Percentiles rank a stretch among this genome's conserved stretches.
phyloP scores from a whole-genome alignment of 495 filamentous ascomycete species.

The Astrothelium subdiscretum region DNA sequence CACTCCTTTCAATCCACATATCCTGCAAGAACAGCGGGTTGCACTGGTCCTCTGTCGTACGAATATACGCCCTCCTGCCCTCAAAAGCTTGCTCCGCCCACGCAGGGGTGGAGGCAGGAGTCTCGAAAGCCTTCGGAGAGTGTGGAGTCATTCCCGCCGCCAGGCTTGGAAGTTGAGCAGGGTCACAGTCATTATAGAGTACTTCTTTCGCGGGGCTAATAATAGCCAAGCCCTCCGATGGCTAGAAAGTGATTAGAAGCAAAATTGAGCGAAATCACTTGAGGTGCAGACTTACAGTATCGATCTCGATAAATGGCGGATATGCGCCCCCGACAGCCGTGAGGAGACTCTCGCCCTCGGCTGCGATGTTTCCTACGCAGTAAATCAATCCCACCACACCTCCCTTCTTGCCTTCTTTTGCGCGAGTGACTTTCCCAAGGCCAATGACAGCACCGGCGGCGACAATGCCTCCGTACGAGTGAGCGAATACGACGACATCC shows the following conservation, averaged over 20 bases:
- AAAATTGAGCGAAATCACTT: background rate
- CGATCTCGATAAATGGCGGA: constrained; percentile 7
- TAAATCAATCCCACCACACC: constrained; percentile 37
- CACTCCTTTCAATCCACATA: constrained; percentile 6
- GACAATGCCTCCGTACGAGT: constrained; percentile 31
- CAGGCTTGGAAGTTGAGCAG: background rate
- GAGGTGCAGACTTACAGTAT: background rate
- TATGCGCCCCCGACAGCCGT: background rate
- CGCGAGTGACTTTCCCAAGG: constrained; percentile 29
- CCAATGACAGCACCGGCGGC: constrained; percentile 27
- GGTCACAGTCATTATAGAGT: constrained; percentile 13
- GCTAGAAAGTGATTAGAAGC: background rate
- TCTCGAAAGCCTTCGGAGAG: constrained; percentile 7
- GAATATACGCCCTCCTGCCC: constrained; percentile 3
- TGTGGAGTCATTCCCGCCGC: constrained; percentile 8
- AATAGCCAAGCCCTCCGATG: constrained; percentile 4
- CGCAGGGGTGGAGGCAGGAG: constrained; percentile 1
- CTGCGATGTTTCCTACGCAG: constrained; percentile 30
- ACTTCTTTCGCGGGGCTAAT: constrained; percentile 10
- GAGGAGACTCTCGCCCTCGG: constrained; percentile 12
- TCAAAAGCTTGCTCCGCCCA: constrained; percentile 8
- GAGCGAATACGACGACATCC: constrained; percentile 29
- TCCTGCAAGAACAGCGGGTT: constrained; percentile 9
- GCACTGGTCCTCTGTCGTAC: constrained; percentile 7
- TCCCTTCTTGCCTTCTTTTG: constrained; percentile 25